phyloP scores from a whole-genome alignment of 2,329 filamentous ascomycete species.

The Aquanectria penicillioides region DNA sequence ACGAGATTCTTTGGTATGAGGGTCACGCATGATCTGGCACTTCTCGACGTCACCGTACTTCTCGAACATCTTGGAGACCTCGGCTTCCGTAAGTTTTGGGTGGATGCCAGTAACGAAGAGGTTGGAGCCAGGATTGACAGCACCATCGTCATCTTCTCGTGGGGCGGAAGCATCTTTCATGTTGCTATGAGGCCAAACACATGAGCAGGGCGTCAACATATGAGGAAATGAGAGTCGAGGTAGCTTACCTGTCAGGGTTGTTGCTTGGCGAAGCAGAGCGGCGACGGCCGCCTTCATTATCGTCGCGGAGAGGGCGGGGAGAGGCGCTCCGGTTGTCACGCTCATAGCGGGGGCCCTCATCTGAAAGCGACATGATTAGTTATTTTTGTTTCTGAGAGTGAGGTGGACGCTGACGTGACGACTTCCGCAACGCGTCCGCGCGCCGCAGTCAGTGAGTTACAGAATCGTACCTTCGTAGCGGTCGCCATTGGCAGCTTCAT shows the following conservation, averaged over 20 bases:
- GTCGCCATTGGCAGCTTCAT: slow-evolving; percentile 74
- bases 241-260: slow-evolving; percentile 49
- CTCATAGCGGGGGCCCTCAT: slow-evolving; percentile 73
- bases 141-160: slow-evolving; percentile 76
- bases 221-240: not conserved
- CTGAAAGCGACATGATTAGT: slow-evolving; percentile 48
- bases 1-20: slow-evolving; percentile 97
- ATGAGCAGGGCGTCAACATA: slow-evolving; percentile 12
- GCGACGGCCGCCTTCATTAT: slow-evolving; percentile 67
- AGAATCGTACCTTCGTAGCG: slow-evolving; percentile 69
- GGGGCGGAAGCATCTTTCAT: slow-evolving; percentile 64
- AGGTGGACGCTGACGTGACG: not conserved
- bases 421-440: slow-evolving; percentile 27
- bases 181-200: slow-evolving; percentile 44
- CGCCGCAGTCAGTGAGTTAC: slow-evolving; percentile 17
- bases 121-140: slow-evolving; percentile 94
- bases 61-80: slow-evolving; percentile 95
- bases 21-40: slow-evolving; percentile 99
- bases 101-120: slow-evolving; percentile 99
- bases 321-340: slow-evolving; percentile 74
- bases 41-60: slow-evolving; percentile 99
- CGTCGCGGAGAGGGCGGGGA: slow-evolving; percentile 69
- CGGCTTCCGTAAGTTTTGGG: slow-evolving; percentile 86
- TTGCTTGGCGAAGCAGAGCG: slow-evolving; percentile 70
- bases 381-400: not conserved